Evolutionary conservation across 2,329 filamentous ascomycete genomes (phyloP).

Genomic region (Colletotrichum endophyticum): DNA sequence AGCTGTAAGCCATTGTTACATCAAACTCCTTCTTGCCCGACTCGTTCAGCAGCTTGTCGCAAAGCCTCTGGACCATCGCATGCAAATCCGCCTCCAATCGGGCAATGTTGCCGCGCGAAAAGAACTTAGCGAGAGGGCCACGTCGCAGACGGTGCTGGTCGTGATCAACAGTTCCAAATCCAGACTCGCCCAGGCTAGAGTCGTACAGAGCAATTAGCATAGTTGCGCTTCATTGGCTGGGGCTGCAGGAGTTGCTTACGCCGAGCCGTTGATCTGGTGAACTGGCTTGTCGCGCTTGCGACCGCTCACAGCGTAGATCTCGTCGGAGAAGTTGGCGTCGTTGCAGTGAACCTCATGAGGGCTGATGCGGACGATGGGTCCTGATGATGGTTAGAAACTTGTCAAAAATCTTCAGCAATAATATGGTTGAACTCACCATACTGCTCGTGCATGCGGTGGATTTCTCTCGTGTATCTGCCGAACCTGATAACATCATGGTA

Average conservation of each 20-base stretch:
- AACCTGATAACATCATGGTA: slow-evolving; percentile 40
- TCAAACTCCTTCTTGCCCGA: slow-evolving; percentile 31
- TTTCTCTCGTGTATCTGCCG: slow-evolving; percentile 38
- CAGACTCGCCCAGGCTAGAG: slow-evolving; percentile 22
- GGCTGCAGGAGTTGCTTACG: not conserved
- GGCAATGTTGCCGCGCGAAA: slow-evolving; percentile 31
- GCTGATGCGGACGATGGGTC: slow-evolving; percentile 42
- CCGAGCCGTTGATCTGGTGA: slow-evolving; percentile 22
- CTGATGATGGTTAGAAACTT: slow-evolving; percentile 10
- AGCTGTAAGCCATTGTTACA: slow-evolving; percentile 39
- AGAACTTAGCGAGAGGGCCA: slow-evolving; percentile 31
- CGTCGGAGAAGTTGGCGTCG: slow-evolving; percentile 39
- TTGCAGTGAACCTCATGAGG: slow-evolving; percentile 44
- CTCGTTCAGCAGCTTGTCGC: slow-evolving; percentile 33
- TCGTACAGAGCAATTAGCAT: not conserved
- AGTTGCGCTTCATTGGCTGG: not conserved
- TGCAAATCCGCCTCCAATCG: slow-evolving; percentile 34
- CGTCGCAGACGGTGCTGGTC: slow-evolving; percentile 31
- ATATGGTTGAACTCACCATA: slow-evolving; percentile 32
- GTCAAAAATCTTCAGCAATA: not conserved
- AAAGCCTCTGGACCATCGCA: slow-evolving; percentile 27
- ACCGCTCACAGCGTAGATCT: slow-evolving; percentile 36
- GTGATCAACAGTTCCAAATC: slow-evolving; percentile 29
- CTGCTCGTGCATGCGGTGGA: slow-evolving; percentile 38
- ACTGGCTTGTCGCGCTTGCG: slow-evolving; percentile 20